Evolutionary conservation across 1,284 basidiomycete species (phyloP).

Genomic region (Ustilago trichophora): DNA sequence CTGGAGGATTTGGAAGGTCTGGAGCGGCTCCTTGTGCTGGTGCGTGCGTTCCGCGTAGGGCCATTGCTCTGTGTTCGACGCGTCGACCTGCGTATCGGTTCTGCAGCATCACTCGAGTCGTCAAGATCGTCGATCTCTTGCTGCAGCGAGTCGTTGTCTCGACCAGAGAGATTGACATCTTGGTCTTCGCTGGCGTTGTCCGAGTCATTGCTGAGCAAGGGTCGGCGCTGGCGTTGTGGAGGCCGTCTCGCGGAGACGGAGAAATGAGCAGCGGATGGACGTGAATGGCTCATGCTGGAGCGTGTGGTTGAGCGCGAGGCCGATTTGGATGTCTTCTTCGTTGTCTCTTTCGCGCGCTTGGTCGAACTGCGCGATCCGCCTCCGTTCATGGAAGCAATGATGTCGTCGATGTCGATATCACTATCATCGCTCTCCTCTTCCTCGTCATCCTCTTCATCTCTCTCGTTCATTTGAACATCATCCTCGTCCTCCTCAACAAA

Average conservation of each 20-base stretch:
- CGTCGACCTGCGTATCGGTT: too few relatives aligned
- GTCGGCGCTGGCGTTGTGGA: slow-evolving; percentile 4
- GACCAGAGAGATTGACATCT: neutral
- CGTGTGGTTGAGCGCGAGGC: neutral
- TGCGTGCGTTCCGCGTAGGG: neutral
- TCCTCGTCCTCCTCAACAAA: slow-evolving; percentile 10
- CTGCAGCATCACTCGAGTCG: slow-evolving; percentile 15
- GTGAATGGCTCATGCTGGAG: neutral
- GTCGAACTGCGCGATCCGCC: slow-evolving; percentile 1
- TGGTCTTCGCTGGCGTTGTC: slow-evolving; percentile 14
- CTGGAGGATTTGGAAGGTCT: neutral
- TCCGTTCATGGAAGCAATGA: slow-evolving; percentile 29
- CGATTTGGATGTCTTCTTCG: neutral
- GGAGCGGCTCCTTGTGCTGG: neutral
- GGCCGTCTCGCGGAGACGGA: neutral
- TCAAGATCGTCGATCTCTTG: slow-evolving; percentile 17
- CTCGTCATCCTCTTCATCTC: neutral
- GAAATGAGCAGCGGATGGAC: neutral
- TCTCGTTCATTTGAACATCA: neutral
- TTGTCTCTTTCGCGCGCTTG: neutral
- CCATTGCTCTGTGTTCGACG: slow-evolving; percentile 7
- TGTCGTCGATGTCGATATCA: slow-evolving; percentile 22
- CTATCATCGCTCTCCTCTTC: slow-evolving; percentile 12
- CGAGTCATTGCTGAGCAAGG: slow-evolving; percentile 1
- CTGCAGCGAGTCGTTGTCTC: slow-evolving; percentile 3